A percentile compares a stretch with the other conserved stretches of the same genome.
Conservation (phyloP, 2,329 filamentous ascomycete genomes). For the Aspergillus sp. region DNA sequence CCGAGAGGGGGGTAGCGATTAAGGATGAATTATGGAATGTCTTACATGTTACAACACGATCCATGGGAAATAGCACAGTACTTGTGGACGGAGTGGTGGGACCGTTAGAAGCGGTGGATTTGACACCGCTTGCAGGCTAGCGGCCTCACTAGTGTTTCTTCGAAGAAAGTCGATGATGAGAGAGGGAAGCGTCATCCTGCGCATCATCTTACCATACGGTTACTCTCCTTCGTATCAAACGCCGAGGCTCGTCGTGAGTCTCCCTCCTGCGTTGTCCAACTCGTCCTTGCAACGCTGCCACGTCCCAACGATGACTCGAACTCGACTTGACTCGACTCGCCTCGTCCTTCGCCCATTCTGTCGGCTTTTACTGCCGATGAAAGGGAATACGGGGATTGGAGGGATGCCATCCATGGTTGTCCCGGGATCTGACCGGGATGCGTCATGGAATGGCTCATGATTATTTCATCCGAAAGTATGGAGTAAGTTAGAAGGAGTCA, state of each 20-base stretch:
- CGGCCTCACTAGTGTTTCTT: conserved; percentile 12
- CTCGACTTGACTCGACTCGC: too few species aligned
- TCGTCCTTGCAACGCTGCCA: conserved; percentile 8
- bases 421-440: not conserved
- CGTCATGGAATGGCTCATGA: not conserved
- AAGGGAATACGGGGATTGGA: not conserved
- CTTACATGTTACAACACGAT: not conserved
- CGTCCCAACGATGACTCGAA: not conserved
- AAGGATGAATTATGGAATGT: not conserved
- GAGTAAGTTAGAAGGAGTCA: not conserved
- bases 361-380: conserved; percentile 2
- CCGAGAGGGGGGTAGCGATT: too few species aligned
- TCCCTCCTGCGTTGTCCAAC: not conserved
- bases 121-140: conserved; percentile 15
- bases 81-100: conserved; percentile 7
- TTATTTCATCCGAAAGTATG: not conserved
- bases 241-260: not conserved
- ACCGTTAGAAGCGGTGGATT: conserved; percentile 5
- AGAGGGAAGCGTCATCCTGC: not conserved
- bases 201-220: not conserved
- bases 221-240: not conserved
- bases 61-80: not conserved
- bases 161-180: conserved; percentile 8
- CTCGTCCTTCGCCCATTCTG: not conserved
- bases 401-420: conserved; percentile 2